These are phyloP conservation scores for Allium sativum DNA, from an alignment of 106 monocot species.

Conservation along the genomic window DNA sequence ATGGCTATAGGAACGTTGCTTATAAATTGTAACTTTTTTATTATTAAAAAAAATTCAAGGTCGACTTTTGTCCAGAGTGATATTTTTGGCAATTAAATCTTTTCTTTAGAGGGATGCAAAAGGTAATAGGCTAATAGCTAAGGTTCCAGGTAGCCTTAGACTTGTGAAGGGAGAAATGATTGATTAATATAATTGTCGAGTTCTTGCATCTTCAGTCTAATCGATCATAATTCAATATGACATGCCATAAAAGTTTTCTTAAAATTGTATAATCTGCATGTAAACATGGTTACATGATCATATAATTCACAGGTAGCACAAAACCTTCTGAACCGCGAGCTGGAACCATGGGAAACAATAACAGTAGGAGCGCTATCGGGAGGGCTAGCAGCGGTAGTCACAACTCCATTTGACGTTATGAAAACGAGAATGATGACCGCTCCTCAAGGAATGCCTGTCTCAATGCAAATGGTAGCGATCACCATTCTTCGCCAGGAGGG, in stretches of 20 bases:
- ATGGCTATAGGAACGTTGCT: no score
- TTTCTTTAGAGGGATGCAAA: no score
- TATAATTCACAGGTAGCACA: constrained; percentile 46
- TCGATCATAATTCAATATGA: not conserved
- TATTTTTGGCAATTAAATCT: no score
- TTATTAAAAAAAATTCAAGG: no score
- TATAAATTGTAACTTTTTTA: no score
- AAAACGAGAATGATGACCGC: constrained; percentile 98
- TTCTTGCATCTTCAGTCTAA: no score
- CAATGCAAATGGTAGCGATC: constrained; percentile 84
- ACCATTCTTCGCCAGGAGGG: constrained; percentile 84
- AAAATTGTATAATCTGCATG: not conserved
- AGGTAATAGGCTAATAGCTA: no score
- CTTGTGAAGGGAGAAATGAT: no score
- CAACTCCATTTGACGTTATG: constrained; percentile 98
- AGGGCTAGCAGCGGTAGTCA: constrained; percentile 80
- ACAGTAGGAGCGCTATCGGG: constrained; percentile 84
- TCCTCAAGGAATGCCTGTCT: constrained; percentile 48
- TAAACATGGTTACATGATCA: not conserved
- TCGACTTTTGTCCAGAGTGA: no score
- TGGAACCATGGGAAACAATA: constrained; percentile 86
- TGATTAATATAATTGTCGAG: no score
- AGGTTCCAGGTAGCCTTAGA: no score
- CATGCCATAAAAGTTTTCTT: not conserved
- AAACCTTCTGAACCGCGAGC: constrained; percentile 59